A percentile compares a stretch with the other conserved stretches of the same genome.
Evolutionary conservation across 768 basidiomycete genomes (phyloP).

Genomic region (Mycena venus): DNA sequence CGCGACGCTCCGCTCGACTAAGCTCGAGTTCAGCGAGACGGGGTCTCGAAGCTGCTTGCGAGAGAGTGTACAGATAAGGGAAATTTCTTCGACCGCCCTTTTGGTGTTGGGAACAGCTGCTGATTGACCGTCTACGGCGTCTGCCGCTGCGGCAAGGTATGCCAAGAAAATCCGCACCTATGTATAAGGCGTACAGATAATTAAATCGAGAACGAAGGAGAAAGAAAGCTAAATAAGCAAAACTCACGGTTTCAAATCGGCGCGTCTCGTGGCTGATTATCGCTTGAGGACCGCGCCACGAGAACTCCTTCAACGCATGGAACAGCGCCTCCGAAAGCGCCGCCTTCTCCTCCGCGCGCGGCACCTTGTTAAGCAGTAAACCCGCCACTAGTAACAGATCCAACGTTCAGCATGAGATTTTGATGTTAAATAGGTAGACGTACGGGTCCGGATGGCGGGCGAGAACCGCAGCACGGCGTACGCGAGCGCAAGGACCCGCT

Average conservation of each 20-base stretch:
- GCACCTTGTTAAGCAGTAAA: conserved; percentile 38
- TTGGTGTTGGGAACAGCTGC: background rate
- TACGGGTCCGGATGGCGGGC: conserved; percentile 43
- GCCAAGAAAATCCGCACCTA: conserved; percentile 34
- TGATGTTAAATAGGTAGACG: conserved; percentile 3
- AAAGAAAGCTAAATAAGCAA: too few species aligned
- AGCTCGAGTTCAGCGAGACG: conserved; percentile 24
- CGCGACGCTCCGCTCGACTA: conserved; percentile 38
- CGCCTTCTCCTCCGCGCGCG: conserved; percentile 38
- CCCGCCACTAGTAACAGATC: conserved; percentile 34
- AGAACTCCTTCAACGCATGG: conserved; percentile 38
- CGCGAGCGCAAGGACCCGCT: conserved; percentile 37
- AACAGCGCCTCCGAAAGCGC: conserved; percentile 40
- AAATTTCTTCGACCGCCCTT: conserved; percentile 35
- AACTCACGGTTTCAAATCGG: conserved; percentile 35
- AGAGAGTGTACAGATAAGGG: conserved; percentile 38
- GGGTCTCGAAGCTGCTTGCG: conserved; percentile 40
- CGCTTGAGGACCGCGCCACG: conserved; percentile 27
- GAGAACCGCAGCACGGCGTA: conserved; percentile 41
- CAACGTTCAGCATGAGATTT: background rate
- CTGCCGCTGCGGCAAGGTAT: conserved; percentile 22
- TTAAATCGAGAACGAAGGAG: background rate
- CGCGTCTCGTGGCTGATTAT: conserved; percentile 31
- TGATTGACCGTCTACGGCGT: conserved; percentile 10
- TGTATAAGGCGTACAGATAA: background rate